Base-by-base conservation (phyloP, 768 basidiomycete genomes). In the Mycena kentingensis region DNA sequence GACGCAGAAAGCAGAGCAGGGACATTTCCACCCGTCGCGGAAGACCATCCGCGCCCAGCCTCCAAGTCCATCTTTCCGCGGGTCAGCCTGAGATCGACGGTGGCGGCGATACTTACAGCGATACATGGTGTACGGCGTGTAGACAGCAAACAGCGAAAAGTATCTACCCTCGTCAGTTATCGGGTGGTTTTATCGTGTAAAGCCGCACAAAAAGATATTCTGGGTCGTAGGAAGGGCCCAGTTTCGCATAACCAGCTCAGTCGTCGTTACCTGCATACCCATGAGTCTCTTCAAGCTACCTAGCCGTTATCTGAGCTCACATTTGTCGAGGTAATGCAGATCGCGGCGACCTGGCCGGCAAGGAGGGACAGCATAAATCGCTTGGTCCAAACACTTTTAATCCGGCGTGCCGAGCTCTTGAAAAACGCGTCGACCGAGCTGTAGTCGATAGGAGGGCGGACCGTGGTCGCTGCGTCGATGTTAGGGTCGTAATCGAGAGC, bases 111-210 rank as follows among this genome's bases (percentile, higher is more conserved):
- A 65, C 88, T 49, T 60, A 92, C 90, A 94, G 73, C 83, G 76
- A 66, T 91, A 93, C 28, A 94, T 89, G 31, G 92, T 94, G 73
- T 91, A 93, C 0, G 92, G 92, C 21, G 92, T 92, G 65, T 93
- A 94, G 49, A 83, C 70, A 24, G 77, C 39, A 66, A 88, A 89
- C 21, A 94, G 64, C 4, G 88, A 78, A 63, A 91, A 85, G 70
- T 94, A 93, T 59, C 91, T 93, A 57, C 19, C 25, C 10, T 44
- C 42, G 25, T 10, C 21, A 45, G 37, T 32, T 41, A 46, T 18
- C 15, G 16, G 43, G 45, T 12, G 41, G 43, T 12, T 15, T 3
- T 12, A 18, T 12, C 41, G 19, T 16, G 18, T 58, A 16, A 15
- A 31, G 44, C 18, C 86, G 61, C 64, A 91, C 91, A 91, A 67